A percentile compares a stretch with the other conserved stretches of the same genome.
Evolutionary conservation across 2,329 filamentous ascomycete genomes (phyloP).

Genomic region (Xenosphaeropsis pyriputrescens): DNA sequence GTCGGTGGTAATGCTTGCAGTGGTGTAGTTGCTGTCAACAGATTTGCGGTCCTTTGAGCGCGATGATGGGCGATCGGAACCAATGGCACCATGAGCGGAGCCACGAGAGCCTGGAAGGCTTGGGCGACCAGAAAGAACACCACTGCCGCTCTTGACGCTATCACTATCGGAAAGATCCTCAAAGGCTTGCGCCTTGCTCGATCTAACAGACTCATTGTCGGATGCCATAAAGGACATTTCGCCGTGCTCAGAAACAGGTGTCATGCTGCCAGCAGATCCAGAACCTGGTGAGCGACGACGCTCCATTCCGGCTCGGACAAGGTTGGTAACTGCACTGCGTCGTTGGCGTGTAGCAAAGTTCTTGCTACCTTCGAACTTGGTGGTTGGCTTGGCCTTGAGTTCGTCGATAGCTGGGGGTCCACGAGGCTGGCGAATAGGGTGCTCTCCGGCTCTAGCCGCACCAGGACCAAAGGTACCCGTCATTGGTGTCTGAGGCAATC

Average conservation of each 20-base stretch:
- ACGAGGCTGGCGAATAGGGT: constrained; percentile 83
- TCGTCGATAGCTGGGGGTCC: constrained; percentile 88
- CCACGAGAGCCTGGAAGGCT: constrained; percentile 64
- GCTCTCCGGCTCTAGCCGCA: constrained; percentile 84
- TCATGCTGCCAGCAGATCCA: constrained; percentile 65
- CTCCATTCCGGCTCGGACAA: constrained; percentile 79
- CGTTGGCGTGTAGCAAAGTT: constrained; percentile 92
- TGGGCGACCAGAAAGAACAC: constrained; percentile 48
- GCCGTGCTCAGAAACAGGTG: constrained; percentile 72
- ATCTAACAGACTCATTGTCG: constrained; percentile 49
- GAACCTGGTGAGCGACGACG: constrained; percentile 62
- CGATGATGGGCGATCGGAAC: constrained; percentile 67
- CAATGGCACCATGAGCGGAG: constrained; percentile 71
- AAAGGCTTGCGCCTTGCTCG: no score
- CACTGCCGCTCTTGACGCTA: constrained; percentile 54
- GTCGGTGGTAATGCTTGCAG: constrained; percentile 52
- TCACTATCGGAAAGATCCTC: constrained; percentile 20
- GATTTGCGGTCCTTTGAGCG: constrained; percentile 48
- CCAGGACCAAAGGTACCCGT: constrained; percentile 82
- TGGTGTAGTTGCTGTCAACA: constrained; percentile 34
- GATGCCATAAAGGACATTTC: constrained; percentile 48
- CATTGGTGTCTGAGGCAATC: constrained; percentile 66
- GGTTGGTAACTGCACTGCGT: constrained; percentile 78
- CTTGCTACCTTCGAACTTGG: constrained; percentile 90
- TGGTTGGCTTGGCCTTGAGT: constrained; percentile 75